Percentiles rank a stretch among this genome's conserved stretches.
These are phyloP conservation scores for Collybia sordida DNA, from an alignment of 768 basidiomycete genomes.

Conservation along the genomic window DNA sequence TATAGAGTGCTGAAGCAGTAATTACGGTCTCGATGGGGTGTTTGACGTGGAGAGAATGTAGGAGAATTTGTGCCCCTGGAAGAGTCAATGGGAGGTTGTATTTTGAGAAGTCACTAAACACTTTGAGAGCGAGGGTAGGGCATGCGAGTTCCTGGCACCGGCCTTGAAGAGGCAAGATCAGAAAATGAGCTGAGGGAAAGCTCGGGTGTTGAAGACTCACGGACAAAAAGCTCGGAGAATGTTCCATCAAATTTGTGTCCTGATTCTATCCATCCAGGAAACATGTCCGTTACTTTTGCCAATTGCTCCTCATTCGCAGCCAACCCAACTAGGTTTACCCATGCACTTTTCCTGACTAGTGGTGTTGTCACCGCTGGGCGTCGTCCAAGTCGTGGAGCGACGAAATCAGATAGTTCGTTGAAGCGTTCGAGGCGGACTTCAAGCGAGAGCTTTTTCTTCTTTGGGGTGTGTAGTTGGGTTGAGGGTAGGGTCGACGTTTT, in stretches of 20 bases:
- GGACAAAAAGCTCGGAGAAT: slow-evolving; percentile 50
- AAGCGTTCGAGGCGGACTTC: slow-evolving; percentile 32
- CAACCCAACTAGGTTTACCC: slow-evolving; percentile 51
- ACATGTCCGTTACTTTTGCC: slow-evolving; percentile 39
- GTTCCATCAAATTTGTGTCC: slow-evolving; percentile 35
- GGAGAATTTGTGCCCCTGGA: slow-evolving; percentile 51
- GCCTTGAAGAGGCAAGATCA: slow-evolving; percentile 31
- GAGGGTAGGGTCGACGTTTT: slow-evolving; percentile 2
- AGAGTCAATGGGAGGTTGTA: slow-evolving; percentile 56
- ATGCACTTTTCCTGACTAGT: slow-evolving; percentile 42
- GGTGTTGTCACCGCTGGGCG: slow-evolving; percentile 31
- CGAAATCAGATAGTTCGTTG: slow-evolving; percentile 31
- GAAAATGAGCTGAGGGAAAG: neutral
- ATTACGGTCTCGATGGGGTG: slow-evolving; percentile 49
- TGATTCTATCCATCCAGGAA: slow-evolving; percentile 51
- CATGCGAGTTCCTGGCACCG: slow-evolving; percentile 61
- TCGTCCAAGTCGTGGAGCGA: slow-evolving; percentile 38
- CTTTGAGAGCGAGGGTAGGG: slow-evolving; percentile 54
- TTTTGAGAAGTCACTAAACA: slow-evolving; percentile 62
- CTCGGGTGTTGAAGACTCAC: slow-evolving; percentile 35
- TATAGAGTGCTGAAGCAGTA: slow-evolving; percentile 52
- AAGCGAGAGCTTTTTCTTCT: slow-evolving; percentile 24
- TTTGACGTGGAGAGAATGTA: slow-evolving; percentile 52
- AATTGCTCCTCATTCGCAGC: slow-evolving; percentile 51
- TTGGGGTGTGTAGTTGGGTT: neutral